A percentile compares a stretch with the other conserved stretches of the same genome.
Conservation (phyloP, 2,329 filamentous ascomycete genomes). For the Karstenula rhodostoma region DNA sequence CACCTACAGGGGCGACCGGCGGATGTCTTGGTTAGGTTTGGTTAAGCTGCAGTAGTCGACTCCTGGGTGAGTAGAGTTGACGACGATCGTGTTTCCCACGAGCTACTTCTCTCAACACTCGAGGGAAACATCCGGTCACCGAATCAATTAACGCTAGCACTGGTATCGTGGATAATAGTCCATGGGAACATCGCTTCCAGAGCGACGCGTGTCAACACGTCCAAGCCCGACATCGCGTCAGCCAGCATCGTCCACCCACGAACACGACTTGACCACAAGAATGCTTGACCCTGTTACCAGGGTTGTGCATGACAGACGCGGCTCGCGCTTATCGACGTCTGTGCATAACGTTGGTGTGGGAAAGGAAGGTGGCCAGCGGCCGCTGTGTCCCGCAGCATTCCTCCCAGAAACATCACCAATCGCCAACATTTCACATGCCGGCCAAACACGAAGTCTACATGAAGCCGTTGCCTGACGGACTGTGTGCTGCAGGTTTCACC, state of each 20-base stretch:
- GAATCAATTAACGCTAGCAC: background rate
- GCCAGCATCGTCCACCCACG: background rate
- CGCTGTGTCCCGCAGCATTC: background rate
- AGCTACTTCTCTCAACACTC: background rate
- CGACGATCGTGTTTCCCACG: background rate
- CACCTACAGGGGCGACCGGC: background rate
- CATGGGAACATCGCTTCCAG: background rate
- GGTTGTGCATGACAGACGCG: background rate
- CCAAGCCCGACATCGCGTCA: too few species aligned
- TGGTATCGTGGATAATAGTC: background rate
- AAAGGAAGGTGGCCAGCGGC: constrained; percentile 4
- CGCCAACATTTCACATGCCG: background rate
- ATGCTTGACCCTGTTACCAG: background rate
- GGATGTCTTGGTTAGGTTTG: background rate
- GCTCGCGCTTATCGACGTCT: constrained; percentile 7
- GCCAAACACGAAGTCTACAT: background rate
- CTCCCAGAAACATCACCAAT: background rate
- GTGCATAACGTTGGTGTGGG: background rate
- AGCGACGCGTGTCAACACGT: background rate
- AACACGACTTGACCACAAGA: background rate
- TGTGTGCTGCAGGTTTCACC: background rate
- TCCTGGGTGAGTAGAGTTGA: background rate
- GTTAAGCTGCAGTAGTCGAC: background rate
- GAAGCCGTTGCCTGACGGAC: background rate
- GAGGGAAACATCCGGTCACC: background rate